Evolutionary conservation across 352 stramenopile species (phyloP), one percentile per base, ranked within the genome.

Genomic region (Pythium rhizo-oryzae): DNA sequence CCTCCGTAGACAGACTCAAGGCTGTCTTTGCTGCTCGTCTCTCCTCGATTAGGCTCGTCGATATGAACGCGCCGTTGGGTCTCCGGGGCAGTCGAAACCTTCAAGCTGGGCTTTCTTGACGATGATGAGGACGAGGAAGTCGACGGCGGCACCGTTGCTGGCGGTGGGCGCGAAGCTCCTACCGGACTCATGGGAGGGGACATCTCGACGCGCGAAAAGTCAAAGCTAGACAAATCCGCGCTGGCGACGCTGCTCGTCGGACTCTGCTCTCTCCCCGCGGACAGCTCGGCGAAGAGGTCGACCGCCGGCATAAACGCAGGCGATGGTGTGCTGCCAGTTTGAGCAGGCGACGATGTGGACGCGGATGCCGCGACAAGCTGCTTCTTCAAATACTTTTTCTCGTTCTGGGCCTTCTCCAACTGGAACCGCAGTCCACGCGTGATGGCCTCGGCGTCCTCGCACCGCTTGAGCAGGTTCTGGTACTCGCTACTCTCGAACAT

Each of bases 301-400:
- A 39, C 28, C 1, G 67, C 44, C 4, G 67, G 52, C 25, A 68
- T 19, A 39, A 57, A 73, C 21, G 51, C 44, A 3, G 66, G 57
- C 18, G 41, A n/a, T 47, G 66, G 43, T 19, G 57, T 5, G 28
- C 25, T 64, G 25, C 33, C 59, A 23, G 30, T 53, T 16, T 62
- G 62, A n/a, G 37, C 24, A 28, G 46, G 25, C 37, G 61, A 24
- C 8, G 41, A 47, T 9, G 37, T n/a, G 5, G 51, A 15, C 24
- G 37, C 15, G 4, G 37, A 30, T 35, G 25, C 33, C 46, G 74
- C 71, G 4, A 74, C 61, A 2, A 91, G 63, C 52, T 94, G 81
- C 65, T 87, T 88, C 61, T 84, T 80, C 9, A 93, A 54, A 39
- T 83, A 90, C 21, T 89, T 91, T 58, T 93, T 94, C 72, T 93